Base-by-base conservation (phyloP, 805 yeast species). In the Yarrowia sp. region DNA sequence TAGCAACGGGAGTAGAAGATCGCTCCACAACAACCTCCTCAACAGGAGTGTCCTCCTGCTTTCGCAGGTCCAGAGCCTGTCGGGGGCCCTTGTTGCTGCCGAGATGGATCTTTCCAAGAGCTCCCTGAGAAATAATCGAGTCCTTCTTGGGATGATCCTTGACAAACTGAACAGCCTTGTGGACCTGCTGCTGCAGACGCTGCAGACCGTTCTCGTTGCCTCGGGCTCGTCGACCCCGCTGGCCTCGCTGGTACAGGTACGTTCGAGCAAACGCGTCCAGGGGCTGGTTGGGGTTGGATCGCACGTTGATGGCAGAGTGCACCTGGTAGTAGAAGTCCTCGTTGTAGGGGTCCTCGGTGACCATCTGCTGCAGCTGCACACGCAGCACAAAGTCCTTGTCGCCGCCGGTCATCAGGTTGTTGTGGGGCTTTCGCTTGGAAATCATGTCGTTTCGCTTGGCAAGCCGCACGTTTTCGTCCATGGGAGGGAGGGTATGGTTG, bases 181-280 rank as follows among this genome's bases (percentile, higher is more conserved):
- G 96, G 63, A 93, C 97, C 79, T 93, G 98, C 75, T 92, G 97
- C 78, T 93, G 98, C 97, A 95, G 90, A 81, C 98, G 87, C 79
- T 90, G 97, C 72, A 92, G 81, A 0, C 97, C 97, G 69, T 91
- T 86, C 75, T 90, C 96, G 43, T 74, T 72, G 57, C 71, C 72
- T 43, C 75, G 65, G 64, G 71, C 71, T 42, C 78, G 70, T 51
- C 77, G 71, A 65, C 90, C 79, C 76, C 95, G 84, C 76, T 90
- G 96, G 62, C 97, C 96, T 66, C 96, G 87, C 74, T 89, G 96
- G 72, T 90, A 95, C 73, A 92, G 79, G 72, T 92, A 92, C 11
- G 96, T 95, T 74, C 90, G 90, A 7, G 97, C 97, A 79, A 92
- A 88, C n/a, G 89, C 84, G 74, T 87, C 90, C 75, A 86, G 83